Base-by-base conservation (phyloP, 768 basidiomycete species). In the Boletus coccyginus region DNA sequence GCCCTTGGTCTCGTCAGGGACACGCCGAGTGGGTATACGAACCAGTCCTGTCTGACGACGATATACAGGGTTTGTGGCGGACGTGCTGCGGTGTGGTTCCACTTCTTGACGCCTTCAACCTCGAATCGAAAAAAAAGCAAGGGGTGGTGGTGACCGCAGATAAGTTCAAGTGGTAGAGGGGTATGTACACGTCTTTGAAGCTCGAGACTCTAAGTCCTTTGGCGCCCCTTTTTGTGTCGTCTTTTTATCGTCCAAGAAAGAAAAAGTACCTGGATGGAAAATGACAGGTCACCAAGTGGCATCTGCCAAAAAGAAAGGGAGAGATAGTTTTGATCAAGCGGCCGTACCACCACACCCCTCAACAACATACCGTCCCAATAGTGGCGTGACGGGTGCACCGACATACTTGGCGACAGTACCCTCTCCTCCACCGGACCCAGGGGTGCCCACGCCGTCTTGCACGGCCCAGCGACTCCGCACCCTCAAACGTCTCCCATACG, bases 381-480 rank as follows among this genome's bases (percentile, higher is more conserved):
- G 31, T 5, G 66, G 66, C 5, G 63, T 59, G 11, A 50, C 27
- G 0, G 46, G 27, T 10, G 52, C 51, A 16, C n/a, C 41, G 7
- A 35, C 29, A n/a, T 52, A 49, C 14, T 3, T 29, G 6, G 40
- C 6, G n/a, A 5, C 43, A 2, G 16, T 17, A 16, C 1, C 38
- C 6, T 17, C 40, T 4, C 3, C 29, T 16, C 13, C 45, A 6
- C n/a, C 19, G 29, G 53, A 40, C 7, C 33, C 48, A 3, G 50
- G n/a, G 5, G 17, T 45, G 5, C 32, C 53, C 12, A 43, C 27
- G n/a, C 3, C 50, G 19, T 66, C 62, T 40, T 69, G 67, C 29
- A 50, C 59, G 21, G 67, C 67, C 67, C 67, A 68, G n/a, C 57
- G 59, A 57, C 67, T 69, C 17, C 8, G 52, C 9, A 55, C 67